These are phyloP conservation scores for Phytophthora lateralis DNA, from an alignment of 352 stramenopile genomes.

Conservation along the genomic window DNA sequence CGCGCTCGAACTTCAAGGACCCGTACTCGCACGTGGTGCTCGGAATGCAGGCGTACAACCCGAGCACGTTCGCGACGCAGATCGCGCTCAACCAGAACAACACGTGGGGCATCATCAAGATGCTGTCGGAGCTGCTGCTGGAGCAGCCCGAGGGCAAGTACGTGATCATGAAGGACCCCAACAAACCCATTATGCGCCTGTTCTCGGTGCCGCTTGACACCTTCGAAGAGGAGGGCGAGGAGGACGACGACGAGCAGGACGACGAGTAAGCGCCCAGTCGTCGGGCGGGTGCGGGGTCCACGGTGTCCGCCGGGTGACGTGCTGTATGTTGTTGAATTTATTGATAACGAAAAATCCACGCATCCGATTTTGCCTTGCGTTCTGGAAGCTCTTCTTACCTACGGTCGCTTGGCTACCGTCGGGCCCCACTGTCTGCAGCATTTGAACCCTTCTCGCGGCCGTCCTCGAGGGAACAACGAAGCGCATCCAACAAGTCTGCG, in stretches of 20 bases:
- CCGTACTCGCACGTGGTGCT: constrained; percentile 96
- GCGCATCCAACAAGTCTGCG: constrained; percentile 17
- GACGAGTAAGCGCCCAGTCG: constrained; percentile 30
- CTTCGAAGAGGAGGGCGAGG: constrained; percentile 94
- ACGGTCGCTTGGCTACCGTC: neutral
- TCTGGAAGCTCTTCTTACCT: neutral
- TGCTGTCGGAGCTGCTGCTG: constrained; percentile 94
- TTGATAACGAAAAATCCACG: constrained; percentile 37
- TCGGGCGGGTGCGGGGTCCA: neutral
- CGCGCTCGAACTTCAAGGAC: constrained; percentile 93
- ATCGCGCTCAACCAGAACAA: constrained; percentile 98
- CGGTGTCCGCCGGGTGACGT: constrained; percentile 3
- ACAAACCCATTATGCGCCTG: constrained; percentile 96
- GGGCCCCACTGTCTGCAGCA: neutral
- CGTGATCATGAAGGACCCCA: constrained; percentile 98
- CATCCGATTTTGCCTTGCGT: constrained; percentile 19
- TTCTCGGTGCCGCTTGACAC: constrained; percentile 96
- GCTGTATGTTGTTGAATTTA: constrained; percentile 38
- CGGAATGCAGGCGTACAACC: constrained; percentile 97
- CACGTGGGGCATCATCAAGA: constrained; percentile 97
- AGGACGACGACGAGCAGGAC: constrained; percentile 65
- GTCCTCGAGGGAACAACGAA: constrained; percentile 7
- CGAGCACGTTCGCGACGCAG: constrained; percentile 96
- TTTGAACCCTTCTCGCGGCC: constrained; percentile 18
- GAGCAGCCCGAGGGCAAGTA: constrained; percentile 98